These are phyloP conservation scores for Sporisorium scitamineum DNA, from an alignment of 1,284 basidiomycete species.

Conservation along the genomic window DNA sequence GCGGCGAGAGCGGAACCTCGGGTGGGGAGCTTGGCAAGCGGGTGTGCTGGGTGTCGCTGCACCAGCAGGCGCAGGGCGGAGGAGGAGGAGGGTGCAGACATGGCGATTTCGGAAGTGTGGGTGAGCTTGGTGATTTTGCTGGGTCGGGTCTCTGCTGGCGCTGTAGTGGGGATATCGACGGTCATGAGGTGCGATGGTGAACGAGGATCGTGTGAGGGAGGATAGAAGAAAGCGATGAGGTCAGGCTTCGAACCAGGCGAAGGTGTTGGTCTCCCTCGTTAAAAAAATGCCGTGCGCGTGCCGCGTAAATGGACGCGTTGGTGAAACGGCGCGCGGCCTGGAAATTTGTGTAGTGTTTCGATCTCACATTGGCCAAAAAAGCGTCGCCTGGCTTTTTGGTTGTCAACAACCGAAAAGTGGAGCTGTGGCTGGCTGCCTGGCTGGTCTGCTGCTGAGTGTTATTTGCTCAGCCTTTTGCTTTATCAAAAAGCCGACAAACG, in stretches of 20 bases:
- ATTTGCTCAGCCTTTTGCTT: constrained; percentile 7
- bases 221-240: constrained; percentile 1
- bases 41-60: constrained; percentile 79
- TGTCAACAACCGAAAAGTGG: neutral
- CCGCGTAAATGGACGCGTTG: constrained; percentile 41
- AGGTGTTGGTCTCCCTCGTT: constrained; percentile 30
- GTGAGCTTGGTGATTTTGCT: constrained; percentile 28
- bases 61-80: constrained; percentile 76
- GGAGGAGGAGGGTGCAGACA: constrained; percentile 16
- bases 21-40: constrained; percentile 85
- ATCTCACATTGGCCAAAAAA: constrained; percentile 7
- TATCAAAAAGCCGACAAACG: neutral
- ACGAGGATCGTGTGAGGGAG: neutral
- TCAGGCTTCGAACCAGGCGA: no score
- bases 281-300: constrained; percentile 10
- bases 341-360: neutral
- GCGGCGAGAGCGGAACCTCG: constrained; percentile 87
- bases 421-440: neutral
- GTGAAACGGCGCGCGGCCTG: neutral
- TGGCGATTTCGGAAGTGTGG: constrained; percentile 7
- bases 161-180: neutral
- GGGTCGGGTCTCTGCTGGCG: neutral
- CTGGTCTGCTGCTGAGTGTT: constrained; percentile 5
- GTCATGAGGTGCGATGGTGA: constrained; percentile 5
- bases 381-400: neutral